phyloP scores from a whole-genome alignment of 2,329 filamentous ascomycete species.

The Microsporum ferrugineum region DNA sequence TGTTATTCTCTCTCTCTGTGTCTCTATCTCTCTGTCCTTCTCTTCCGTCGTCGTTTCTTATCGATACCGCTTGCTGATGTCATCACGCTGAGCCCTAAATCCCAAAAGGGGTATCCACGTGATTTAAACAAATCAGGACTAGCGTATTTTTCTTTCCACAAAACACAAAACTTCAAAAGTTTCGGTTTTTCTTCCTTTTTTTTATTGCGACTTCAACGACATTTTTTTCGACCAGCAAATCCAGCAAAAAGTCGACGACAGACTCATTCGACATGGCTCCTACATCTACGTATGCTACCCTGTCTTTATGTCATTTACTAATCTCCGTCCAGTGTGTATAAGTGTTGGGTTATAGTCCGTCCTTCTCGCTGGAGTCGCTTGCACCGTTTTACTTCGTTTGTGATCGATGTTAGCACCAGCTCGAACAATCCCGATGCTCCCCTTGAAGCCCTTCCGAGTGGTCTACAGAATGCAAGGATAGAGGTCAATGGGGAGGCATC shows the following conservation, averaged over 20 bases:
- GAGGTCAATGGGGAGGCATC: constrained; percentile 15
- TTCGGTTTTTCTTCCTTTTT: constrained; percentile 18
- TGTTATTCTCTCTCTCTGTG: background rate
- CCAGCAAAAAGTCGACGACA: constrained; percentile 24
- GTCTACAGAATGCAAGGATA: constrained; percentile 12
- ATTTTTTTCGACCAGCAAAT: background rate
- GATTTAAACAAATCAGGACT: background rate
- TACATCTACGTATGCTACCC: constrained; percentile 48
- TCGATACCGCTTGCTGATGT: background rate
- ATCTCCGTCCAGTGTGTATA: constrained; percentile 36
- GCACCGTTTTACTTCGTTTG: constrained; percentile 17
- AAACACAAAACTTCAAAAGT: constrained; percentile 10
- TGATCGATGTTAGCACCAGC: constrained; percentile 49
- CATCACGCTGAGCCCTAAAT: background rate
- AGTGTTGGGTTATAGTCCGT: constrained; percentile 63
- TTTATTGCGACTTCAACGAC: background rate
- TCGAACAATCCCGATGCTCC: constrained; percentile 55
- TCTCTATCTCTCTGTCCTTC: background rate
- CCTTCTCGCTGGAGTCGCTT: constrained; percentile 62
- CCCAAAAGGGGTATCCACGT: background rate
- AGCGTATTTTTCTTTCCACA: background rate
- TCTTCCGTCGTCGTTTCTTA: background rate
- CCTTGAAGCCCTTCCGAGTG: constrained; percentile 13
- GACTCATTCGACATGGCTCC: constrained; percentile 46
- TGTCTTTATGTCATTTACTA: constrained; percentile 25